phyloP scores from a whole-genome alignment of 1,139 yeast species.

The Pichia sp. region DNA sequence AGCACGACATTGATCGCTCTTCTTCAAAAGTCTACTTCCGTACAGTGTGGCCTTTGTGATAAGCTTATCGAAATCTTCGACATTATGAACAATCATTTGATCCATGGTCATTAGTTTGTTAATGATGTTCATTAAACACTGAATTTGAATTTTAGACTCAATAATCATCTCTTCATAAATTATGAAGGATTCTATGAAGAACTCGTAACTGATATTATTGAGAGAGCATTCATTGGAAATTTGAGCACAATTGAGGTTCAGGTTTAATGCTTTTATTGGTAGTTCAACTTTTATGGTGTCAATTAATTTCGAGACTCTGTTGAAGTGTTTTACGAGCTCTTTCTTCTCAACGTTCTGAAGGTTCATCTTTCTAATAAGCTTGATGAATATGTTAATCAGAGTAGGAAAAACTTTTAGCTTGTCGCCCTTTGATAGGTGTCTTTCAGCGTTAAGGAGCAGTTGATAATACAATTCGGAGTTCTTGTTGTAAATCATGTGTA shows the following conservation, averaged over 20 bases:
- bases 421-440: conserved; percentile 49
- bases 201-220: conserved; percentile 74
- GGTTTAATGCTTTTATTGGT: conserved; percentile 32
- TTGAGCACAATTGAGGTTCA: conserved; percentile 49
- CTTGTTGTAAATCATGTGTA: conserved; percentile 49
- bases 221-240: conserved; percentile 69
- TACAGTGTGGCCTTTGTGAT: conserved; percentile 82
- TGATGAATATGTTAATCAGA: conserved; percentile 52
- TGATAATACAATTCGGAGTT: conserved; percentile 48
- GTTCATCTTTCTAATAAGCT: conserved; percentile 50
- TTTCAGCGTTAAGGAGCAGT: conserved; percentile 35
- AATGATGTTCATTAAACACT: conserved; percentile 39
- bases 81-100: conserved; percentile 35
- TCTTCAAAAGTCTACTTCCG: conserved; percentile 81
- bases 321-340: conserved; percentile 48
- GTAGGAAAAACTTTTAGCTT: conserved; percentile 84
- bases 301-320: conserved; percentile 63
- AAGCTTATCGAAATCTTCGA: conserved; percentile 68
- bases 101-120: conserved; percentile 58
- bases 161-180: conserved; percentile 77
- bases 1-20: conserved; percentile 91
- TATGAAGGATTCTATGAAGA: conserved; percentile 81
- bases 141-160: conserved; percentile 55
- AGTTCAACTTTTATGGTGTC: conserved; percentile 42
- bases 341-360: conserved; percentile 17